Evolutionary conservation across 768 basidiomycete genomes (phyloP).

Genomic region (Holtermanniella nyarrowii): DNA sequence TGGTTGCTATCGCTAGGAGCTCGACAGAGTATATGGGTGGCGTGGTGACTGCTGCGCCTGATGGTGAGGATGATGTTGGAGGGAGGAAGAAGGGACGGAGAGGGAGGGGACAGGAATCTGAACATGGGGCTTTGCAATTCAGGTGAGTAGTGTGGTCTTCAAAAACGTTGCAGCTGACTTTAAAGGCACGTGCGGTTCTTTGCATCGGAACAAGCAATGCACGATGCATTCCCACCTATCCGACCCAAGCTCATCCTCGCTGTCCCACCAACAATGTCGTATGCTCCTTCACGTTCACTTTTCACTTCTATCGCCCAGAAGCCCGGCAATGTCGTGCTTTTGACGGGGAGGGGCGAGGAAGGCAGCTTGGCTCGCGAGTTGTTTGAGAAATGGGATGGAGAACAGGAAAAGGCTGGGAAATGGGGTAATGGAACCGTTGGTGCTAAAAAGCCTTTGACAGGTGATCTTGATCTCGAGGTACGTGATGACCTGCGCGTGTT

Average conservation of each 20-base stretch:
- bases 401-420: slow-evolving; percentile 66
- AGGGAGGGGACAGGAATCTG: slow-evolving; percentile 51
- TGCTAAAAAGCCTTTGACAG: slow-evolving; percentile 64
- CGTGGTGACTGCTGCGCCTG: slow-evolving; percentile 54
- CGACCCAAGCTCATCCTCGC: slow-evolving; percentile 89
- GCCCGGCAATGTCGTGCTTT: slow-evolving; percentile 73
- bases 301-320: slow-evolving; percentile 78
- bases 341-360: slow-evolving; percentile 69
- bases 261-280: slow-evolving; percentile 81
- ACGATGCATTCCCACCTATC: slow-evolving; percentile 70
- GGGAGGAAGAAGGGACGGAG: slow-evolving; percentile 31
- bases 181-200: slow-evolving; percentile 85
- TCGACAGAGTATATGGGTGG: slow-evolving; percentile 99
- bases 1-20: slow-evolving; percentile 84
- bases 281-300: slow-evolving; percentile 76
- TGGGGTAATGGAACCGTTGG: slow-evolving; percentile 90
- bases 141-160: slow-evolving; percentile 48
- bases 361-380: slow-evolving; percentile 67
- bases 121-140: slow-evolving; percentile 82
- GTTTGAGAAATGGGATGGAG: slow-evolving; percentile 75
- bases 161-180: not conserved
- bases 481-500: slow-evolving; percentile 12
- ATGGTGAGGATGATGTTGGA: slow-evolving; percentile 50
- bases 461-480: slow-evolving; percentile 58
- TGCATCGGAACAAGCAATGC: slow-evolving; percentile 64